phyloP scores from a whole-genome alignment of 257 asterid genomes.

The Solanum clarkiae region DNA sequence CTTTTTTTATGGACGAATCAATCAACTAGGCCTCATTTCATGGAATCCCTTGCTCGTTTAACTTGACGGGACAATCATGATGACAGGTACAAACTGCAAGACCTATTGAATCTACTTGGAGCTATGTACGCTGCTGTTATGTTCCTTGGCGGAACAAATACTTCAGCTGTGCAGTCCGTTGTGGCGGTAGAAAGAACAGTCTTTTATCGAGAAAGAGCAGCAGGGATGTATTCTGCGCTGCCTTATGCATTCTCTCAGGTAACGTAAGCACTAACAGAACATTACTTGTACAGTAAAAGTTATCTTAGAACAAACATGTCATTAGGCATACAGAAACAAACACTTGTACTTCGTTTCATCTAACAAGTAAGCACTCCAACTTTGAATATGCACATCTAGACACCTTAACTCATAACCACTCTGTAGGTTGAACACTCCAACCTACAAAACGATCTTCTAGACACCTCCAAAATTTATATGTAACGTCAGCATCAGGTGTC shows the following conservation, averaged over 20 bases:
- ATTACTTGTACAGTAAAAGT: background rate
- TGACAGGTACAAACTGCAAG: conserved; percentile 12
- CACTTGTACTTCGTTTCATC: background rate
- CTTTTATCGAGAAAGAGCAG: background rate
- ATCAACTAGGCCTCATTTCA: background rate
- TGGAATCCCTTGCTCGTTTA: background rate
- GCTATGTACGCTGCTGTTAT: conserved; percentile 17
- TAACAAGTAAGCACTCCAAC: background rate
- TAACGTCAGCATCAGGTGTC: background rate
- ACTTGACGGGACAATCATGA: background rate
- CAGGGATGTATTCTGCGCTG: background rate
- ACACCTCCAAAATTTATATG: background rate
- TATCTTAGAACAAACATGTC: background rate
- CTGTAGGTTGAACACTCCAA: background rate
- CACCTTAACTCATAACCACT: background rate
- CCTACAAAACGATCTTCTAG: background rate
- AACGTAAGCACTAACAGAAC: background rate
- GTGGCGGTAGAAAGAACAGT: conserved; percentile 16
- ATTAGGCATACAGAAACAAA: background rate
- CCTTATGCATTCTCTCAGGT: conserved; percentile 47
- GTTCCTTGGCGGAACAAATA: conserved; percentile 17
- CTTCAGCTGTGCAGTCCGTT: conserved; percentile 17
- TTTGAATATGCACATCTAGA: background rate
- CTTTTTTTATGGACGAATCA: background rate
- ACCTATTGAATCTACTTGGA: conserved; percentile 12